Base-by-base conservation (phyloP, 2,329 filamentous ascomycete species). In the Xylaria digitata region DNA sequence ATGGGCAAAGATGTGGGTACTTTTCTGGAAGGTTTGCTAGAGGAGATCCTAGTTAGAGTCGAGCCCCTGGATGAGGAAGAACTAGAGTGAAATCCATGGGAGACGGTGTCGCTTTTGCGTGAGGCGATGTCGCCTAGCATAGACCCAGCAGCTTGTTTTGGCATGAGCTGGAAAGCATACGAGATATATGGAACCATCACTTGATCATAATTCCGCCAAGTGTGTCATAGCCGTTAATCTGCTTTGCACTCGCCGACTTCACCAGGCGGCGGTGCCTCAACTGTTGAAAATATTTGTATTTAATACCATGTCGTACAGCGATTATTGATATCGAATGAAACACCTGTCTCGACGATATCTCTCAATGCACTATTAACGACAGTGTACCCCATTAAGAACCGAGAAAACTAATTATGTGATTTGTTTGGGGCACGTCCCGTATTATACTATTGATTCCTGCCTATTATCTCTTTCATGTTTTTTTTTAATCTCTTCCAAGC, bases 1-100 rank as follows among this genome's bases (percentile, higher is more conserved):
- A 97, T 98, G 95, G 95, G 94, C 0, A 90, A 93, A 50, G 94
- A 95, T 30, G 94, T 97, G 1, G 89, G 90, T 50, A 93, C 92
- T 0, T 96, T 98, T 73, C 80, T 98, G 7, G 96, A 99, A 78
- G 95, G 94, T 0, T 87, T 98, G 69, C 82, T 99, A 40, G 96
- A 99, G 78, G 96, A 99, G 82, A 91, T 99, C 26, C 82, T 99
- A 23, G 94, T 97, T 42, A 83, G 96, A 63, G 93, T 98, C 15
- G 95, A 98, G 81, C 92, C 94, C 3, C 84, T 94, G 68, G 92
- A 96, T 74, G 92, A 93, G 72, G 87, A 88, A n/a, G 87, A 89
- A 30, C 58, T 59, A 7, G 59, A 70, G 42, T 68, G 32, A 61
- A 34, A 32, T 43, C 11, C n/a, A 49, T 17, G 42, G 30, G 40